Conservation (phyloP, 1,284 basidiomycete species). For the Leccinum variabile region DNA sequence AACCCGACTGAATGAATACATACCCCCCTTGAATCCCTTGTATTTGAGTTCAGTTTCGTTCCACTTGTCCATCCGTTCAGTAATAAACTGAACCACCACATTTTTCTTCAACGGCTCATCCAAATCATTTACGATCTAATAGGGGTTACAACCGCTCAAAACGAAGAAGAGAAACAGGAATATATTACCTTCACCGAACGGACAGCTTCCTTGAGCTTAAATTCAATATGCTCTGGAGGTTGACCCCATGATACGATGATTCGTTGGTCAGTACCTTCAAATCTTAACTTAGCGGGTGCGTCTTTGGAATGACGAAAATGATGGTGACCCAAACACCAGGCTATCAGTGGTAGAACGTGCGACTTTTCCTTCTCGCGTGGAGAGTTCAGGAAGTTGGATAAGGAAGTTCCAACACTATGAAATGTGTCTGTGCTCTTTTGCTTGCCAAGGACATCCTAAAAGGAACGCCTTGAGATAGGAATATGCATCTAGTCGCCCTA, state of each 20-base stretch:
- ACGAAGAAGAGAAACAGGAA: background rate
- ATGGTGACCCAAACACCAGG: slow-evolving; percentile 30
- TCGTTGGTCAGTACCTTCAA: slow-evolving; percentile 10
- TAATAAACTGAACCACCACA: slow-evolving; percentile 23
- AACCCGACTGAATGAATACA: slow-evolving; percentile 1
- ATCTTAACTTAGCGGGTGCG: slow-evolving; percentile 19
- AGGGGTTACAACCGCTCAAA: background rate
- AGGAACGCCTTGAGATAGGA: slow-evolving; percentile 3
- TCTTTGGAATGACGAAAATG: slow-evolving; percentile 15
- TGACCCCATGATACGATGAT: slow-evolving; percentile 18
- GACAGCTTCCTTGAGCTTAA: slow-evolving; percentile 23
- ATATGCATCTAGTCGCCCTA: background rate
- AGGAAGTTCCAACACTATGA: slow-evolving; percentile 32
- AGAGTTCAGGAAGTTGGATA: slow-evolving; percentile 27
- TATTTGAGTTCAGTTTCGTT: slow-evolving; percentile 14
- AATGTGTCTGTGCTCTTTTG: background rate
- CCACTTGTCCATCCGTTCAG: slow-evolving; percentile 12
- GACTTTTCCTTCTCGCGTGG: slow-evolving; percentile 6
- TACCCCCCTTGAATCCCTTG: slow-evolving; percentile 28
- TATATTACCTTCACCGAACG: slow-evolving; percentile 17
- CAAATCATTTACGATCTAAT: slow-evolving; percentile 28
- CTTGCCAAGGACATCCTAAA: slow-evolving; percentile 9
- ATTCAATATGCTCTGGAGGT: slow-evolving; percentile 12
- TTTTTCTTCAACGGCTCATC: slow-evolving; percentile 12
- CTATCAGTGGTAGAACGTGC: slow-evolving; percentile 22